A percentile compares a stretch with the other conserved stretches of the same genome.
Evolutionary conservation across 2,329 filamentous ascomycete species (phyloP).

Genomic region (Aspergillus carbonarius): DNA sequence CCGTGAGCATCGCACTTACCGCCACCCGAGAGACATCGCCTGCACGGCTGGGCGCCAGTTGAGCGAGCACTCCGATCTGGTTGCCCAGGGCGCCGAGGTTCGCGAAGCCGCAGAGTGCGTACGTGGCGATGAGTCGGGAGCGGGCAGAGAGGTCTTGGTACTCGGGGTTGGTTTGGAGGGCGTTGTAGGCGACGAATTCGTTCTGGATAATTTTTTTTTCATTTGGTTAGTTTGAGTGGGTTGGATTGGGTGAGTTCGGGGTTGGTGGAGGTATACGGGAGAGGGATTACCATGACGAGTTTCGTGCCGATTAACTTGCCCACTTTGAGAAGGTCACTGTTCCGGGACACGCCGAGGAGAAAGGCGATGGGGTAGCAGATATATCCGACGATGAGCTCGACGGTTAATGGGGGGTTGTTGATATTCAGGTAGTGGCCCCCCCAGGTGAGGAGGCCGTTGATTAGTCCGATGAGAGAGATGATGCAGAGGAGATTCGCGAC

Average conservation of each 20-base stretch:
- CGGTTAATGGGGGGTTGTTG: constrained; percentile 65
- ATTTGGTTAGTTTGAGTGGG: constrained; percentile 1
- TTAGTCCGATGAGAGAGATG: constrained; percentile 70
- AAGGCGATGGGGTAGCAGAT: constrained; percentile 75
- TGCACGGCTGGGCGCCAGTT: constrained; percentile 71
- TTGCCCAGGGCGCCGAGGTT: constrained; percentile 87
- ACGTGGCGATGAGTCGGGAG: constrained; percentile 78
- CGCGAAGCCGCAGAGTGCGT: constrained; percentile 77
- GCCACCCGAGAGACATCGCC: constrained; percentile 76
- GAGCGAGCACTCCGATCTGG: constrained; percentile 82
- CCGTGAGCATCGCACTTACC: constrained; percentile 72
- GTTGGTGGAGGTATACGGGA: background rate
- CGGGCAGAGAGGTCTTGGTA: constrained; percentile 66
- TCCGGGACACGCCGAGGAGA: constrained; percentile 73
- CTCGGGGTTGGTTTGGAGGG: constrained; percentile 51
- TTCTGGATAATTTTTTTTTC: constrained; percentile 49
- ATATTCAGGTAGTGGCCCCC: constrained; percentile 79
- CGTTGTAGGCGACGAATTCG: constrained; percentile 72
- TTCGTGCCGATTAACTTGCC: constrained; percentile 79
- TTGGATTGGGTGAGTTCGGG: background rate
- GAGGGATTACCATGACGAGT: constrained; percentile 62
- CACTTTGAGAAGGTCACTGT: constrained; percentile 66
- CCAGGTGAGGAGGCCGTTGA: constrained; percentile 78
- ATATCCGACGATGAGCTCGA: constrained; percentile 76
- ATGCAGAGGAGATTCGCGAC: constrained; percentile 77